These are phyloP conservation scores for Saccharomycopsis crataegensis DNA, from an alignment of 1,139 yeast genomes.

Conservation along the genomic window DNA sequence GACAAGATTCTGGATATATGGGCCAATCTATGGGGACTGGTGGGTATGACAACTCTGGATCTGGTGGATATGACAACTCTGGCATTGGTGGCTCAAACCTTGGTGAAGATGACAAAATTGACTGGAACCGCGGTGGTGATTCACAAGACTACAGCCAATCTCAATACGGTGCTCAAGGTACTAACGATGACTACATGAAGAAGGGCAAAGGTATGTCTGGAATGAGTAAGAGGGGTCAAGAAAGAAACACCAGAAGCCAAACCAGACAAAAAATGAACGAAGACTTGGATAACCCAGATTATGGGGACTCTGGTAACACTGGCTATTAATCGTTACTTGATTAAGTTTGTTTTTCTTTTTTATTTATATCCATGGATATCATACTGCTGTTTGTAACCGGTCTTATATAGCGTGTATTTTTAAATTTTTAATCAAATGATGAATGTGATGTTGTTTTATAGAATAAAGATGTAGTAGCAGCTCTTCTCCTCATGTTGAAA, in stretches of 20 bases:
- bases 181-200: not conserved
- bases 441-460: too few species aligned
- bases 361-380: too few species aligned
- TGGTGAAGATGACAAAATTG: conserved; percentile 1
- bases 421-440: too few species aligned
- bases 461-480: not conserved
- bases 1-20: too few species aligned
- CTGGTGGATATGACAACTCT: not conserved
- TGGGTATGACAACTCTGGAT: not conserved
- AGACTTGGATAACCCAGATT: not conserved
- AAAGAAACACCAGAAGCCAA: conserved; percentile 7
- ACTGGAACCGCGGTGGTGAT: not conserved
- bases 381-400: too few species aligned
- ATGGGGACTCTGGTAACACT: not conserved
- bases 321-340: not conserved
- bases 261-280: not conserved
- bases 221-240: not conserved
- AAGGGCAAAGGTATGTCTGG: not conserved
- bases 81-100: not conserved
- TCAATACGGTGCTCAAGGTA: conserved; percentile 3
- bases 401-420: too few species aligned
- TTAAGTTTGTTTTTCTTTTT: not conserved
- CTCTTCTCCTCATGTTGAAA: not conserved
- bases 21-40: not conserved
- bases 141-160: not conserved